phyloP scores from a whole-genome alignment of 768 basidiomycete species.

The Sutorius australiensis region DNA sequence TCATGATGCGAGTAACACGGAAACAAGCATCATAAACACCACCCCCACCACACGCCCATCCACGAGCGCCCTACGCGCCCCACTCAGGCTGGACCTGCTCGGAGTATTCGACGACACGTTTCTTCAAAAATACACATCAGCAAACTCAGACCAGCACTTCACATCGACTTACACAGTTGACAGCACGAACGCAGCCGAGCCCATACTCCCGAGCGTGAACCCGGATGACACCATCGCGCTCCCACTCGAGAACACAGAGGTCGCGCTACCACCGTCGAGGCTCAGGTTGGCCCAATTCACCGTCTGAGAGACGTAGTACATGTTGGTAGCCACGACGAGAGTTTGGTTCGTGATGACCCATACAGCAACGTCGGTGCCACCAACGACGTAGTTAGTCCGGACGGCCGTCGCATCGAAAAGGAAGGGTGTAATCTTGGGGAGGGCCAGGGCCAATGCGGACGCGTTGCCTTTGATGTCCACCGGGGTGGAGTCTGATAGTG shows the following conservation, averaged over 20 bases:
- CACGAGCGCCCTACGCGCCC: background rate
- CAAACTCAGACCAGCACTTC: background rate
- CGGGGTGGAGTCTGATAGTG: conserved; percentile 43
- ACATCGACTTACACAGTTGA: conserved; percentile 11
- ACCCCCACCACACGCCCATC: background rate
- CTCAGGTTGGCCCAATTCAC: conserved; percentile 33
- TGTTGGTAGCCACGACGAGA: conserved; percentile 50
- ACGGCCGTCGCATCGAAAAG: conserved; percentile 41
- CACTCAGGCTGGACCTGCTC: background rate
- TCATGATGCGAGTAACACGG: conserved; percentile 1
- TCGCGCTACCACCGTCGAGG: conserved; percentile 4
- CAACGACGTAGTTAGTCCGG: conserved; percentile 38
- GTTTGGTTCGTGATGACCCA: conserved; percentile 45
- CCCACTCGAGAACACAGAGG: conserved; percentile 15
- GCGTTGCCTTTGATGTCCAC: conserved; percentile 52
- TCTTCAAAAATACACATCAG: background rate
- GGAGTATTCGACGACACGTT: background rate
- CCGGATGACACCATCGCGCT: conserved; percentile 11
- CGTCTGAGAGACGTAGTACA: conserved; percentile 37
- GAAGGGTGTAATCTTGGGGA: conserved; percentile 46
- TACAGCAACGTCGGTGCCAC: conserved; percentile 47
- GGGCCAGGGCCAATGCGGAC: conserved; percentile 43
- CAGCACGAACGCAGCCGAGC: conserved; percentile 20
- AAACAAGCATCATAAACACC: background rate
- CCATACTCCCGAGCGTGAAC: conserved; percentile 13